Evolutionary conservation across 768 basidiomycete genomes (phyloP).

Genomic region (Termitomyces sp.): DNA sequence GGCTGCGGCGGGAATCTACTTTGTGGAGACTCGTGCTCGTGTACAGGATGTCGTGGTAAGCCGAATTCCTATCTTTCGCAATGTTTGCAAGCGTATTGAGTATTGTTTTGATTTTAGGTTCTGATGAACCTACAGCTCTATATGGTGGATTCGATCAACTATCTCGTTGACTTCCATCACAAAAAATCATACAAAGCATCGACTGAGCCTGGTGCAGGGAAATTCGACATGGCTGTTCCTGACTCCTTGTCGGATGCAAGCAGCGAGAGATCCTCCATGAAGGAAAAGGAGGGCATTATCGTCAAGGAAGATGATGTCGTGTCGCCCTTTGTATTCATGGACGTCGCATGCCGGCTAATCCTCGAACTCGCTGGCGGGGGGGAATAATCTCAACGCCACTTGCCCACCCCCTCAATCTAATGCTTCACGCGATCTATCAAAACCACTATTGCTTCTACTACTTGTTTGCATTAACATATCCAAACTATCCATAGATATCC

Average conservation of each 20-base stretch:
- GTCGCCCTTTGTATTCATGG: slow-evolving; percentile 94
- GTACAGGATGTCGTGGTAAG: slow-evolving; percentile 90
- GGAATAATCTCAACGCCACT: slow-evolving; percentile 15
- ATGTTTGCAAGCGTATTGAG: neutral
- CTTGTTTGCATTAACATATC: slow-evolving; percentile 1
- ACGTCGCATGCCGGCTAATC: slow-evolving; percentile 90
- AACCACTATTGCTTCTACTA: neutral
- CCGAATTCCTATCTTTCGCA: slow-evolving; percentile 10
- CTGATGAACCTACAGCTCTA: slow-evolving; percentile 98
- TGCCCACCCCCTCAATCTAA: neutral
- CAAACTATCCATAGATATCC: slow-evolving; percentile 11
- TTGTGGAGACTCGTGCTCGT: slow-evolving; percentile 88
- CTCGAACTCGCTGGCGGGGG: slow-evolving; percentile 80
- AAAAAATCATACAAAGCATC: slow-evolving; percentile 88
- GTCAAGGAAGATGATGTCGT: slow-evolving; percentile 58
- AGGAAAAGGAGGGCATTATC: slow-evolving; percentile 39
- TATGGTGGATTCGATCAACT: slow-evolving; percentile 93
- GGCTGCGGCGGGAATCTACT: slow-evolving; percentile 75
- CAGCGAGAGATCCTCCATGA: slow-evolving; percentile 50
- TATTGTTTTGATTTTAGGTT: slow-evolving; percentile 41
- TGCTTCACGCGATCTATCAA: neutral
- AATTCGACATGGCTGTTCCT: slow-evolving; percentile 60
- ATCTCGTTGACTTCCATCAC: slow-evolving; percentile 97
- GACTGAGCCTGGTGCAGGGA: slow-evolving; percentile 58
- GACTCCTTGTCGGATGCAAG: slow-evolving; percentile 46